Evolutionary conservation across 129 eudicot genomes (phyloP), one percentile per base, ranked within the genome.

Genomic region (Sambucus nigra): DNA sequence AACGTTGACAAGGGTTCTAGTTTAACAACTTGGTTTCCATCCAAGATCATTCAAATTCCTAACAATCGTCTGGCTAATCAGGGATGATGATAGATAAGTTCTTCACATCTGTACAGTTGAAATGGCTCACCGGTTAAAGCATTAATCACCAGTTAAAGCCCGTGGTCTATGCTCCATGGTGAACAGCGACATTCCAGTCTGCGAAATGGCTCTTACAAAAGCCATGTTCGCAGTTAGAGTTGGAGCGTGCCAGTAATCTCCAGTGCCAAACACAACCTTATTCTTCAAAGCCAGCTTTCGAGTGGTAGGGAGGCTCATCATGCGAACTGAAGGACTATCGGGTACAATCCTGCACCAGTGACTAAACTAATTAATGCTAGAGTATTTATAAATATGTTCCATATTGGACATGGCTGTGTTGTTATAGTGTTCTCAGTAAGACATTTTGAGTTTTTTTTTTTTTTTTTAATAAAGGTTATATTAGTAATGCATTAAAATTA

Each of bases 151-250:
- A 27, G 78, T 72, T n/a, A 92, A 60, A 50, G 94, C 91, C 22
- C 99, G 79, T 57, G 96, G 91, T 59, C 87, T 79, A 56, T 92
- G 99, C 73, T 82, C 87, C 28, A 76, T 53, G 49, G 85, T 79
- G 40, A 59, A 80, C 35, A 92, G 70, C 28, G 96, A 68, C 95
- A 92, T 79, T 59, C 99, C 99, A 0, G 94, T 92, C 61, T 86
- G 99, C 18, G 74, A 62, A 52, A 92, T 68, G 32, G 99, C 99
- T 76, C 99, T 77, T 14, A 86, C 96, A 35, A 92, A 92, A 38
- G 80, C 99, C 94, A 82, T 80, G 51, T 92, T 92, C 54, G 96
- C 96, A 51, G 94, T 86, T 65, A 92, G 47, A 7, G 99, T 92
- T 19, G 82, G 94, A 7, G 94, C 85, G 20, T 58, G 63, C 84